These are phyloP conservation scores for Cystobasidium onofrii DNA, from an alignment of 768 basidiomycete species.

Conservation along the genomic window DNA sequence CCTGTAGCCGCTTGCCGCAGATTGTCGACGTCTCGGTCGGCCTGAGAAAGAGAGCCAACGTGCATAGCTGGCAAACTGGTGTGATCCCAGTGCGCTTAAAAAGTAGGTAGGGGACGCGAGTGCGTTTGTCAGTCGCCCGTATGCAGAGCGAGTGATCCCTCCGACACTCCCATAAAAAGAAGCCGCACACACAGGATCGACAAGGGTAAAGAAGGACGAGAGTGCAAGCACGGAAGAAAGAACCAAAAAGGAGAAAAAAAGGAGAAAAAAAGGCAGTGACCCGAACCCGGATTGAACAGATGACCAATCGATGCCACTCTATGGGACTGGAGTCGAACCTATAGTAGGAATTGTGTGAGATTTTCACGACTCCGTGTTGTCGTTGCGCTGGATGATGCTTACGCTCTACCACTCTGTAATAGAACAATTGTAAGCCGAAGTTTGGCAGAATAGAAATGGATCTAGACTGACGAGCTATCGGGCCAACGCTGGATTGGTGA, in stretches of 20 bases:
- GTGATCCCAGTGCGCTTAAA: too few species aligned
- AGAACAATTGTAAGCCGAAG: constrained; percentile 1
- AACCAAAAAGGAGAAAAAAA: background rate
- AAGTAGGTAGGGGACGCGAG: too few species aligned
- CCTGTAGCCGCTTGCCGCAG: too few species aligned
- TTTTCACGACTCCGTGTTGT: background rate
- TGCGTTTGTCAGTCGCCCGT: too few species aligned
- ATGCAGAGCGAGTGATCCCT: too few species aligned
- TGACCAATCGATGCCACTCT: constrained; percentile 18
- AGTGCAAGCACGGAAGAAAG: background rate
- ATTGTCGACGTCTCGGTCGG: too few species aligned
- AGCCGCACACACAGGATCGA: too few species aligned
- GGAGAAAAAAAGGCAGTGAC: background rate
- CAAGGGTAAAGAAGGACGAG: too few species aligned
- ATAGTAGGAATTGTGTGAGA: background rate
- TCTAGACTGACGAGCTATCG: constrained; percentile 13
- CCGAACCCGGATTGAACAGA: constrained; percentile 20
- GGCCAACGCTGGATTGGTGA: background rate
- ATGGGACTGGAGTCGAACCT: constrained; percentile 10
- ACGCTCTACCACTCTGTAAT: constrained; percentile 18
- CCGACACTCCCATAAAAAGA: too few species aligned
- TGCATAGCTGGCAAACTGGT: too few species aligned
- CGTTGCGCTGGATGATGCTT: background rate
- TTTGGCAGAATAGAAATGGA: background rate
- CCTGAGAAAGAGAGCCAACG: too few species aligned